Evolutionary conservation across 495 filamentous ascomycete genomes (phyloP), one percentile per base, ranked within the genome.

Genomic region (Daldinia bambusicola): DNA sequence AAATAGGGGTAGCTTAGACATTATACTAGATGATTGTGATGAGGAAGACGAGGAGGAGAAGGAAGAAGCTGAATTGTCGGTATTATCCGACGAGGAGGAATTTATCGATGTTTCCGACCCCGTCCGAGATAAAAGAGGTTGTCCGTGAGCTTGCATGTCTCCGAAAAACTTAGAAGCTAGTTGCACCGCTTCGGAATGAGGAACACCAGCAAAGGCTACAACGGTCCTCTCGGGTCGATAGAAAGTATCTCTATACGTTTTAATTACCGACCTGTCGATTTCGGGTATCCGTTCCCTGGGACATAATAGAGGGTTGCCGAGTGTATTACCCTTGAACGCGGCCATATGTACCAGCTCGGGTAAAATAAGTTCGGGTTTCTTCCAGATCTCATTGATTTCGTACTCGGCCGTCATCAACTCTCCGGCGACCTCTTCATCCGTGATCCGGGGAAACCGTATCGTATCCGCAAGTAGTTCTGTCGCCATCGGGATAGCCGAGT

Each of bases 301-400:
- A 80, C 96, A 98, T 45, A 99, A 80, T 60, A 99, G 76, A 5
- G 95, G 95, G 77, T 98, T 97, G 6, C 95, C 95, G 4, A 99
- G 82, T 0, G 95, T 99, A 79, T 99, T 98, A 75, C 91, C 89
- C 82, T 93, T 93, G 81, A 93, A 99, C 3, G 94, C 95, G 2
- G 95, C 92, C 85, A 92, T 93, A 76, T 99, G 96, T 52, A 97
- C 89, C 76, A 99, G 78, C 81, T 99, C 95, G 6, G 96, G 96
- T 55, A 99, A 80, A 70, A 99, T 98, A 60, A 99, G 85, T 73
- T 98, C 95, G 4, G 95, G 94, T 83, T 94, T 98, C 41, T 92
- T 91, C 96, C 95, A 99, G 58, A 99, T 99, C 82, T 99, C 95
- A 26, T 86, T 87, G 75, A 99, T 96, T 81, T 99, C 95, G 72